Evolutionary conservation across 768 basidiomycete genomes (phyloP).

Genomic region (Hericium alpestre): DNA sequence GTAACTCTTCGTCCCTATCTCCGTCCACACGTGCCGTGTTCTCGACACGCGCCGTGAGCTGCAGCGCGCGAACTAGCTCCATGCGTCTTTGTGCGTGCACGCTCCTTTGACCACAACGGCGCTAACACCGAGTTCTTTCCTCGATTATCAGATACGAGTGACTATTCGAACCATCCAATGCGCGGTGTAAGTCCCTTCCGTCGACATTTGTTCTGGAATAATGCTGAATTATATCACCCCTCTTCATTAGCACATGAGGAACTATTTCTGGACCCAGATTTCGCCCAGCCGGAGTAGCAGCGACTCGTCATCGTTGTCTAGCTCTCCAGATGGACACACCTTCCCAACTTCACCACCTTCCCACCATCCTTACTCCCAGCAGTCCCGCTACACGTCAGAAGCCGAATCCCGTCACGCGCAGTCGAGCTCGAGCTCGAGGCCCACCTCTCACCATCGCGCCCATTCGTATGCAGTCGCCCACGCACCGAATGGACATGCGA

Average conservation of each 20-base stretch:
- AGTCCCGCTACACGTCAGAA: neutral
- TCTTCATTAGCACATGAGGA: neutral
- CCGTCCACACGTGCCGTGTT: neutral
- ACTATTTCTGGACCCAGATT: neutral
- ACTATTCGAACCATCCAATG: neutral
- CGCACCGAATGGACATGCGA: too few relatives aligned
- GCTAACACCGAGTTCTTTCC: neutral
- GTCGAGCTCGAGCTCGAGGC: neutral
- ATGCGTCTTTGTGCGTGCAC: too few relatives aligned
- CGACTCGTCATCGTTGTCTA: neutral
- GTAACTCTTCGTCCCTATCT: neutral
- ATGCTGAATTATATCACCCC: neutral
- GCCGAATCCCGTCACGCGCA: neutral
- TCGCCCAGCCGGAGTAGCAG: neutral
- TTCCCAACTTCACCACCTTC: neutral
- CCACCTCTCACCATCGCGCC: too few relatives aligned
- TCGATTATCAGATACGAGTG: neutral
- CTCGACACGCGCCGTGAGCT: neutral
- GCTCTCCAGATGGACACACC: neutral
- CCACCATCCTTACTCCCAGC: neutral
- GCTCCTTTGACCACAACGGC: too few relatives aligned
- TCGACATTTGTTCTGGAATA: too few relatives aligned
- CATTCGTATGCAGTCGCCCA: too few relatives aligned
- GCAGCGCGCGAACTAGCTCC: too few relatives aligned
- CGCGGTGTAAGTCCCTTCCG: neutral